phyloP scores from a whole-genome alignment of 1,139 yeast genomes.

The Geotrichum candidum region DNA sequence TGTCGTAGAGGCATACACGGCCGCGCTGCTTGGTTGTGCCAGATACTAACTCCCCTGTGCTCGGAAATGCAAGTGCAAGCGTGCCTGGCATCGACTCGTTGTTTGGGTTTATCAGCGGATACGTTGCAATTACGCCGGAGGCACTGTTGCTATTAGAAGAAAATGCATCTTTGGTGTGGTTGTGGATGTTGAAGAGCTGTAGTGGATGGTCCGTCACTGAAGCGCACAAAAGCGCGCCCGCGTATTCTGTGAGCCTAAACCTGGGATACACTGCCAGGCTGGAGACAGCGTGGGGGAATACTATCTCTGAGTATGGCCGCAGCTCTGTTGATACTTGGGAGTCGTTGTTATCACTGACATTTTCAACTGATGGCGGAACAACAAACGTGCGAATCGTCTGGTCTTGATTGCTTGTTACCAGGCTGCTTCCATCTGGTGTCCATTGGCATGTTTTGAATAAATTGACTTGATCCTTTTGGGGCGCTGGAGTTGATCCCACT shows the following conservation, averaged over 20 bases:
- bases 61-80: constrained; percentile 20
- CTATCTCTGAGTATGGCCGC: constrained; percentile 11
- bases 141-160: not conserved
- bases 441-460: constrained; percentile 23
- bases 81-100: constrained; percentile 20
- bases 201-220: constrained; percentile 17
- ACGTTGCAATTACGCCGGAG: constrained; percentile 22
- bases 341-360: constrained; percentile 1
- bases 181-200: constrained; percentile 17
- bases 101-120: constrained; percentile 23
- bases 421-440: constrained; percentile 33
- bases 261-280: constrained; percentile 15
- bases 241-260: constrained; percentile 12
- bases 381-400: constrained; percentile 30
- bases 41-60: constrained; percentile 4
- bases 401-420: constrained; percentile 31
- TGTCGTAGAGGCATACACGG: constrained; percentile 26
- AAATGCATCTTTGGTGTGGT: not conserved
- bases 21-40: constrained; percentile 24
- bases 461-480: not conserved
- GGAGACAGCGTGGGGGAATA: constrained; percentile 13
- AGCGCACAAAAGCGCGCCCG: constrained; percentile 7
- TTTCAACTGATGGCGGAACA: constrained; percentile 28
- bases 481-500: not conserved
- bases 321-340: not conserved